Base-by-base conservation (phyloP, 768 basidiomycete genomes). In the Pleurotus giganteus region DNA sequence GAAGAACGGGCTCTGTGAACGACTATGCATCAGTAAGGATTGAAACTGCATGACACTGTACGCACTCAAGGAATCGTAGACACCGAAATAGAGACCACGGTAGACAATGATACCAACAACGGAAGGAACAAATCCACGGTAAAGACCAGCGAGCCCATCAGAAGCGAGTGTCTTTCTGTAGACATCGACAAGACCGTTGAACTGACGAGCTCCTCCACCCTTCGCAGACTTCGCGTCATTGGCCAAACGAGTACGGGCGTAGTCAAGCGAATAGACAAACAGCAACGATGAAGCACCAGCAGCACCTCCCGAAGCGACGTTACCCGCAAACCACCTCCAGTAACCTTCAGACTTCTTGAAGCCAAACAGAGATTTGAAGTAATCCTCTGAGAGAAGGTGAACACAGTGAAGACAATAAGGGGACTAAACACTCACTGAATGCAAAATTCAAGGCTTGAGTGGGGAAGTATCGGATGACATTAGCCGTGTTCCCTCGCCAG, bases 391-490 rank as follows among this genome's bases (percentile, higher is more conserved):
- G 58, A 45, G 54, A 65, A 64, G 44, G 59, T 57, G 57, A 13
- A 46, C 9, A 19, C 4, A 1, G 12, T 24, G 13, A 34, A 3
- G 23, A 12, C 2, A 3, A 4, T 11, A 15, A 51, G 2, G 31
- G 17, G 11, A 32, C 45, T 47, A 55, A 44, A 56, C 46, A 85
- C 94, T 65, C 64, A 97, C 91, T 98, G 89, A 98, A 98, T 71
- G 96, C 96, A 68, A 99, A 98, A 91, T 99, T 99, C 66, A 98
- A 78, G 36, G 97, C 97, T 74, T 99, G 96, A 55, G 97, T 99
- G 50, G 97, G 97, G 94, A 99, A 99, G 90, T 99, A 99, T 72
- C 97, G 95, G 80, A 99, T 97, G 77, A 99, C 97, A 79, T 99
- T 99, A 84, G 97, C 96, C 56, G 96, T 98, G 87, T 99, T 99